A percentile compares a stretch with the other conserved stretches of the same genome.
Evolutionary conservation across 495 filamentous ascomycete genomes (phyloP).

Genomic region (Penicillium taxi): DNA sequence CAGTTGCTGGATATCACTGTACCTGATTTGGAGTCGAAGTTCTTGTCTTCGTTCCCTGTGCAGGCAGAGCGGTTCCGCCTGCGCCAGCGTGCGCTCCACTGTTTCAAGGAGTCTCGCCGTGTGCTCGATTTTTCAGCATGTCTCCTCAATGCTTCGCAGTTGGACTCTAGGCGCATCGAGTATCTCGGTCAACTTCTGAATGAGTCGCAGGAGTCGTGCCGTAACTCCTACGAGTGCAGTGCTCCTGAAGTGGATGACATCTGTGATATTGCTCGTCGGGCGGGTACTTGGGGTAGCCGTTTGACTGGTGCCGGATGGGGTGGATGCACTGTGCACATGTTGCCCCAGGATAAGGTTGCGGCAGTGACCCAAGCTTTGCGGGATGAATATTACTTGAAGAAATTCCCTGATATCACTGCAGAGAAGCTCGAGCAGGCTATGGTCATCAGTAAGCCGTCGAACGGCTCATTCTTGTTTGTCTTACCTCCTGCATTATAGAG

Average conservation of each 20-base stretch:
- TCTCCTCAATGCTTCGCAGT: constrained; percentile 44
- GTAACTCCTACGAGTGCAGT: constrained; percentile 79
- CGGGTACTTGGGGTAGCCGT: constrained; percentile 76
- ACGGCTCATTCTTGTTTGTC: constrained; percentile 42
- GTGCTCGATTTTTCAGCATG: constrained; percentile 75
- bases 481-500: background rate
- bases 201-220: constrained; percentile 78
- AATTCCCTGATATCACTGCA: constrained; percentile 59
- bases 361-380: constrained; percentile 68
- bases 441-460: constrained; percentile 75
- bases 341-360: constrained; percentile 79
- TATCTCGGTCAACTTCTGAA: constrained; percentile 81
- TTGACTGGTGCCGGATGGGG: constrained; percentile 96
- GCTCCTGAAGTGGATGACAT: constrained; percentile 84
- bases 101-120: constrained; percentile 80
- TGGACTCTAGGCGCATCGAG: constrained; percentile 54
- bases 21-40: constrained; percentile 60
- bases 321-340: constrained; percentile 88
- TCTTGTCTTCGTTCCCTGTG: constrained; percentile 78
- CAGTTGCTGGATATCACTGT: constrained; percentile 59
- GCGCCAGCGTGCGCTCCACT: constrained; percentile 77
- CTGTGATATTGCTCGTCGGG: constrained; percentile 66
- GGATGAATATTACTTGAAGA: constrained; percentile 69
- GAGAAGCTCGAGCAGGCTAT: constrained; percentile 73
- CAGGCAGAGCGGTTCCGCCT: constrained; percentile 84